A percentile compares a stretch with the other conserved stretches of the same genome.
Conservation (phyloP, 257 asterid genomes). For the Jaltomata sinuosa region DNA sequence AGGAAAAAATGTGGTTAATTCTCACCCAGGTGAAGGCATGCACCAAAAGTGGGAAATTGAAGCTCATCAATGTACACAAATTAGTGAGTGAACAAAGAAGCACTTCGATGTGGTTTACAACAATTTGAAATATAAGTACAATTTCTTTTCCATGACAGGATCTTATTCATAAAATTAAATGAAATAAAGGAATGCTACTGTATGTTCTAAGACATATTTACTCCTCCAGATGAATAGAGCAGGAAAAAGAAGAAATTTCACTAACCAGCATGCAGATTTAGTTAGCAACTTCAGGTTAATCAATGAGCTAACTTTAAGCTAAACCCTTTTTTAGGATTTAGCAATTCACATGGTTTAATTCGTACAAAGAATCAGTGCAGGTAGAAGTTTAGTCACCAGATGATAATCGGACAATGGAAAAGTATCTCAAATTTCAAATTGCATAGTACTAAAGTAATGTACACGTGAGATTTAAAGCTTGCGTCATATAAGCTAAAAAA, state of each 20-base stretch:
- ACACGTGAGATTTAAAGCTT: background rate
- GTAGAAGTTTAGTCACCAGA: background rate
- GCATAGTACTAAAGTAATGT: background rate
- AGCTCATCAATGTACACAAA: background rate
- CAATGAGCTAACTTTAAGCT: background rate
- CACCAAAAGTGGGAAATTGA: background rate
- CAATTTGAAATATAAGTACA: background rate
- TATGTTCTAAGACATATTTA: background rate
- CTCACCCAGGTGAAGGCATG: background rate
- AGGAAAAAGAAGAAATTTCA: background rate
- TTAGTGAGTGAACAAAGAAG: background rate
- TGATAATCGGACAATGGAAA: background rate
- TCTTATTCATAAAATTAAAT: background rate
- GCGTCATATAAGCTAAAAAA: background rate
- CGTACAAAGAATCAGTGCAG: background rate
- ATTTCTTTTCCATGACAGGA: background rate
- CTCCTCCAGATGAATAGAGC: background rate
- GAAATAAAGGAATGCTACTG: background rate
- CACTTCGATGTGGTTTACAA: background rate
- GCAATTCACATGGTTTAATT: background rate
- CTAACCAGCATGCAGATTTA: background rate
- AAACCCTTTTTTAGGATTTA: background rate
- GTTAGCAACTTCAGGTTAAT: background rate
- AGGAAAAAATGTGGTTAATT: too few species aligned
- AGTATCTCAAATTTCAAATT: background rate